Conservation (phyloP, 2,329 filamentous ascomycete species). For the Byssoonygena ceratinophila region DNA sequence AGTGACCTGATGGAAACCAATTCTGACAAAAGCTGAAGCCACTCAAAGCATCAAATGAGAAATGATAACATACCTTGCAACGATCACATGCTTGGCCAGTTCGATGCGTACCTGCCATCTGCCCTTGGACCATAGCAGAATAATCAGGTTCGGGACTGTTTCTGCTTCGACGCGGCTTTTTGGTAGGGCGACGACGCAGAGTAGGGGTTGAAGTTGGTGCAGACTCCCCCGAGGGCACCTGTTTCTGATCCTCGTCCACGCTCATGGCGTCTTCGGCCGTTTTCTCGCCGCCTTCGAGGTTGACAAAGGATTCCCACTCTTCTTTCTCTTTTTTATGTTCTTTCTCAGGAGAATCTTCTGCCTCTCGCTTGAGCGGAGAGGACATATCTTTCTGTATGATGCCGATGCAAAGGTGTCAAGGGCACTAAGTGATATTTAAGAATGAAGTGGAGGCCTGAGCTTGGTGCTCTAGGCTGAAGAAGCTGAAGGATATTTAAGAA, state of each 20-base stretch:
- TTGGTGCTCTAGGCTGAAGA: not conserved
- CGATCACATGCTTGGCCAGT: constrained; percentile 24
- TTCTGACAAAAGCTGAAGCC: not conserved
- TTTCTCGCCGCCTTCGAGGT: constrained; percentile 17
- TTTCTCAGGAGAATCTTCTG: not conserved
- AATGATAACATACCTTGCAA: constrained; percentile 22
- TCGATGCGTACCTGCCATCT: constrained; percentile 17
- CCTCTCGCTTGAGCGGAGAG: not conserved
- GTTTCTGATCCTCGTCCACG: not conserved
- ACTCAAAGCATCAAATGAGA: not conserved
- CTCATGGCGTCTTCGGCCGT: constrained; percentile 14
- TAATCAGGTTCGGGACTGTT: constrained; percentile 21
- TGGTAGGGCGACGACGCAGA: constrained; percentile 2
- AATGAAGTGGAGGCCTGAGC: not conserved
- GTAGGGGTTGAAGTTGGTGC: not conserved
- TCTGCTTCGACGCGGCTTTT: constrained; percentile 19
- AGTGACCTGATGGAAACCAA: not conserved
- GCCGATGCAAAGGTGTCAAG: not conserved
- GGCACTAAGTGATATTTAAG: not conserved
- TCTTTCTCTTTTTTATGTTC: not conserved
- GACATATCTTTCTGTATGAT: constrained; percentile 5
- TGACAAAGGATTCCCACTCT: constrained; percentile 8
- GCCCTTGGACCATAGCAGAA: constrained; percentile 17
- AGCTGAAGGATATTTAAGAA: not conserved
- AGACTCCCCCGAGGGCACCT: not conserved